phyloP scores from a whole-genome alignment of 306 rosid genomes.

The Mucuna pruriens region DNA sequence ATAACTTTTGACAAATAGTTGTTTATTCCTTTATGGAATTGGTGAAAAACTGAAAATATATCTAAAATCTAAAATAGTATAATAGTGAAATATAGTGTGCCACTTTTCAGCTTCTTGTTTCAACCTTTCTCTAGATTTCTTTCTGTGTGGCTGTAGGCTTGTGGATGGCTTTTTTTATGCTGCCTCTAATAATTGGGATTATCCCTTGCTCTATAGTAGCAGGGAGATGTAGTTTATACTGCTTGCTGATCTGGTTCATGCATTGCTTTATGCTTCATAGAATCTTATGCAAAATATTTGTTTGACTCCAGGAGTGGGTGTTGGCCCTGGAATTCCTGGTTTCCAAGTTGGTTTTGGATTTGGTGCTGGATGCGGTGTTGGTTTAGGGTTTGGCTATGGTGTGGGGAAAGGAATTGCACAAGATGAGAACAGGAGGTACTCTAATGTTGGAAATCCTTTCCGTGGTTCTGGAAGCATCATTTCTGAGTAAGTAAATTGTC shows the following conservation, averaged over 20 bases:
- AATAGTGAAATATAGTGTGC: not conserved
- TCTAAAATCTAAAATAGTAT: not conserved
- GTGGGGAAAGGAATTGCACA: slow-evolving; percentile 84
- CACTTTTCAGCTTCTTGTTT: not conserved
- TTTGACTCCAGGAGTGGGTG: slow-evolving; percentile 69
- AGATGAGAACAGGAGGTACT: slow-evolving; percentile 66
- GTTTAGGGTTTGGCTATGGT: slow-evolving; percentile 93
- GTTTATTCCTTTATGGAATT: not conserved
- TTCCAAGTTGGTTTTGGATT: slow-evolving; percentile 79
- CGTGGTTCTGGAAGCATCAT: slow-evolving; percentile 43
- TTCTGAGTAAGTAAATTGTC: slow-evolving; percentile 62
- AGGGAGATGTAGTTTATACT: not conserved
- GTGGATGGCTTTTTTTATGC: not conserved
- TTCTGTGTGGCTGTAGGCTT: not conserved
- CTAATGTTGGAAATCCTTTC: slow-evolving; percentile 70
- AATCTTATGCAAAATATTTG: slow-evolving; percentile 8
- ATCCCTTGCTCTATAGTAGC: slow-evolving; percentile 6
- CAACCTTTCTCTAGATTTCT: slow-evolving; percentile 1
- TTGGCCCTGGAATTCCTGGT: slow-evolving; percentile 94
- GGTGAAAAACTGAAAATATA: not conserved
- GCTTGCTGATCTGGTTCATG: not conserved
- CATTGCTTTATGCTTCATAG: not conserved
- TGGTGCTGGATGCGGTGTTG: slow-evolving; percentile 94
- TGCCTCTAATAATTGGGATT: not conserved
- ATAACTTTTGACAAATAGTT: not conserved